phyloP scores from a whole-genome alignment of 2,329 filamentous ascomycete genomes.

The Scedosporium aurantiacum region DNA sequence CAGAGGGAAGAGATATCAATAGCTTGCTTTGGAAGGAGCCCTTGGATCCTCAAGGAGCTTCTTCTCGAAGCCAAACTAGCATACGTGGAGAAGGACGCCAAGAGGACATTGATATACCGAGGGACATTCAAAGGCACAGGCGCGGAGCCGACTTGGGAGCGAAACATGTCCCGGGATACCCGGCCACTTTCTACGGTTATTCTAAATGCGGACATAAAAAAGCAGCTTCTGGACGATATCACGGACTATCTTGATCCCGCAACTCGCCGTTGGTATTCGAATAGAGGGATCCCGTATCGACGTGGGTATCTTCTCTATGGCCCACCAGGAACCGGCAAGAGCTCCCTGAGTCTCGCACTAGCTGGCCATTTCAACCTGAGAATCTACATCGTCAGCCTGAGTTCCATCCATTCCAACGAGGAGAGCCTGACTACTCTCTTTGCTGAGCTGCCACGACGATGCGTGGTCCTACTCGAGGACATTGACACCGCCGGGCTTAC shows the following conservation, averaged over 20 bases:
- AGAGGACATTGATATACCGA: conserved; percentile 56
- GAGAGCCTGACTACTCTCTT: conserved; percentile 56
- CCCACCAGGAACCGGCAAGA: conserved; percentile 72
- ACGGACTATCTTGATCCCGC: conserved; percentile 51
- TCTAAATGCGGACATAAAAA: conserved; percentile 48
- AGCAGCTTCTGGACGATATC: conserved; percentile 47
- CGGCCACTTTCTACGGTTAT: conserved; percentile 57
- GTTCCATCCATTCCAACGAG: conserved; percentile 50
- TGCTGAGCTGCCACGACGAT: conserved; percentile 53
- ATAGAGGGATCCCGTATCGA: conserved; percentile 75
- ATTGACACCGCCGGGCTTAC: conserved; percentile 64
- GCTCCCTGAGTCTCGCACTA: conserved; percentile 57
- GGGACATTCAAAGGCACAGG: conserved; percentile 28
- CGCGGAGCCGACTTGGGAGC: conserved; percentile 43
- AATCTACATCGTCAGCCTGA: conserved; percentile 63
- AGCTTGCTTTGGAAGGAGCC: conserved; percentile 50
- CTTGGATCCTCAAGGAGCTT: conserved; percentile 49
- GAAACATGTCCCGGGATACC: conserved; percentile 48
- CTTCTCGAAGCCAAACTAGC: conserved; percentile 45
- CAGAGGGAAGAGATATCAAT: conserved; percentile 46
- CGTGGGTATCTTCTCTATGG: conserved; percentile 75
- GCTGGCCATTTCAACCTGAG: conserved; percentile 59
- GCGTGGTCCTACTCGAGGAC: conserved; percentile 65
- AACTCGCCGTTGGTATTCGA: conserved; percentile 68
- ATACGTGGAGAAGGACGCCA: conserved; percentile 46